These are phyloP conservation scores for Penicillium brasilianum DNA, from an alignment of 2,329 filamentous ascomycete species.

Conservation along the genomic window DNA sequence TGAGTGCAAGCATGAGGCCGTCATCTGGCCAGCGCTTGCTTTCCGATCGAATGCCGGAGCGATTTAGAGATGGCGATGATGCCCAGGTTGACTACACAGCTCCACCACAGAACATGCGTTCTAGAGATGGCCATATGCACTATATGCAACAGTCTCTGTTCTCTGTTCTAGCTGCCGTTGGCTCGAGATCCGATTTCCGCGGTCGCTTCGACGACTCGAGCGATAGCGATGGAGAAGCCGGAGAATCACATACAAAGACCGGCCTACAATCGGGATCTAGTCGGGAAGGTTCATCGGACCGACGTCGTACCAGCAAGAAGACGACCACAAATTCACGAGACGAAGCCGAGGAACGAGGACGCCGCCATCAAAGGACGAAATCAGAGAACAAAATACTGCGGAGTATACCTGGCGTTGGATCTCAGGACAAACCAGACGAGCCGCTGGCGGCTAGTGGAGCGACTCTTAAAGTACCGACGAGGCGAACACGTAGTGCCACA, in stretches of 20 bases:
- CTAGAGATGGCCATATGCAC: conserved; percentile 51
- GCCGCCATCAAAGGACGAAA: conserved; percentile 62
- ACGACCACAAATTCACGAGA: conserved; percentile 12
- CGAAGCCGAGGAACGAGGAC: conserved; percentile 40
- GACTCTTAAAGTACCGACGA: conserved; percentile 25
- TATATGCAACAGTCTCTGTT: conserved; percentile 96
- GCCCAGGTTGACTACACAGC: conserved; percentile 66
- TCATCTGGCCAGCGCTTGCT: conserved; percentile 50
- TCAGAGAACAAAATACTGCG: conserved; percentile 65
- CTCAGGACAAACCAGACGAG: conserved; percentile 34
- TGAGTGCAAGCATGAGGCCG: conserved; percentile 49
- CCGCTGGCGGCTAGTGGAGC: conserved; percentile 28
- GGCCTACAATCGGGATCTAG: conserved; percentile 16
- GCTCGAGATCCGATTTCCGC: conserved; percentile 80
- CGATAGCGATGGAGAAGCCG: conserved; percentile 70
- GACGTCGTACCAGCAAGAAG: conserved; percentile 8
- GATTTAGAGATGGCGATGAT: conserved; percentile 63
- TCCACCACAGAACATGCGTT: conserved; percentile 48
- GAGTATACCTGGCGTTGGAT: conserved; percentile 65
- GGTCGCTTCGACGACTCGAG: conserved; percentile 82
- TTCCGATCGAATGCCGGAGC: conserved; percentile 62
- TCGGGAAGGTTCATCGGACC: conserved; percentile 8
- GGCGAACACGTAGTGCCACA: conserved; percentile 41
- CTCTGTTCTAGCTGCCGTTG: conserved; percentile 86
- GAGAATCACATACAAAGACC: conserved; percentile 30